Conservation (phyloP, 179 eudicot genomes). For the Carnegiea gigantea region DNA sequence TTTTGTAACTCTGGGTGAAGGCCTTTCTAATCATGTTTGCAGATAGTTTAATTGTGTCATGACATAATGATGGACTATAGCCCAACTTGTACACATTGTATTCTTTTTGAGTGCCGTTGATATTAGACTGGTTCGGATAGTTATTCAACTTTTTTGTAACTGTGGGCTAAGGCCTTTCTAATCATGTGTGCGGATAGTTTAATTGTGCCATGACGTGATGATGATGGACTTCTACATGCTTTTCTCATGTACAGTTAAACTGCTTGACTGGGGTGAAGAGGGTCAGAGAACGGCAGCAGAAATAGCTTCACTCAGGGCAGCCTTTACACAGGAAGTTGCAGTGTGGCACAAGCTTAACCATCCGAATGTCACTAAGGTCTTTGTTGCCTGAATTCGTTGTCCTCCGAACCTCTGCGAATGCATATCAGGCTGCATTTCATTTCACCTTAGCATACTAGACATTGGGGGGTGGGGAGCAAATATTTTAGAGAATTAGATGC, state of each 20-base stretch:
- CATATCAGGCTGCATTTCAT: background rate
- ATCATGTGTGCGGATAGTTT: background rate
- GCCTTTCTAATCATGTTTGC: background rate
- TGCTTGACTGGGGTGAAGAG: conserved; percentile 99
- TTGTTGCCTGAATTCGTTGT: conserved; percentile 7
- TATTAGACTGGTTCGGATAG: conserved; percentile 6
- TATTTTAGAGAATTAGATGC: background rate
- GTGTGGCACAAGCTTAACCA: conserved; percentile 99
- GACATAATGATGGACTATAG: background rate
- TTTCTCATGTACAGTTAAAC: conserved; percentile 57
- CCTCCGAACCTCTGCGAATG: background rate
- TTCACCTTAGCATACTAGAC: background rate
- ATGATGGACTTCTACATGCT: conserved; percentile 9
- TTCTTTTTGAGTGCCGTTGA: conserved; percentile 16
- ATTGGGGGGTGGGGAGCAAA: background rate
- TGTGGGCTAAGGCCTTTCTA: conserved; percentile 9
- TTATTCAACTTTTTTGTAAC: background rate
- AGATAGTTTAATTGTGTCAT: conserved; percentile 1
- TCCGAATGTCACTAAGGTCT: conserved; percentile 96
- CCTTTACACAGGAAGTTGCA: conserved; percentile 93
- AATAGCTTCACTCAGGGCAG: conserved; percentile 80
- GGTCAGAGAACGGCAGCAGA: conserved; percentile 92
- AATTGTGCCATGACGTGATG: background rate
- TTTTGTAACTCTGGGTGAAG: conserved; percentile 6
- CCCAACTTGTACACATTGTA: conserved; percentile 12